These are phyloP conservation scores for Aphanomyces stellatus DNA, from an alignment of 352 stramenopile species.

Conservation along the genomic window DNA sequence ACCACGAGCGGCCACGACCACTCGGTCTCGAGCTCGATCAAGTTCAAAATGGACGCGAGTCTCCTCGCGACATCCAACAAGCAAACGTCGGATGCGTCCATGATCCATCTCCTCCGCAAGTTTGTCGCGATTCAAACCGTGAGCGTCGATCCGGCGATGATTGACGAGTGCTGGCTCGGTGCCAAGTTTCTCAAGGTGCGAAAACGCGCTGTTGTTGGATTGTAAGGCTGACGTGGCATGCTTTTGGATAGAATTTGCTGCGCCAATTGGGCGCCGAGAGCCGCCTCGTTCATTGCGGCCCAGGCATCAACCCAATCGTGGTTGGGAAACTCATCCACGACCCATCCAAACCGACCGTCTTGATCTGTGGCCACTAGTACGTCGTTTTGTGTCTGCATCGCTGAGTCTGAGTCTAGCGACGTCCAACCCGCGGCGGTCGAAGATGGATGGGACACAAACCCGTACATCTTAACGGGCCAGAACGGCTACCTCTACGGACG, in stretches of 20 bases:
- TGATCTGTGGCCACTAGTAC: conserved; percentile 22
- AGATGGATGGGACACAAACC: conserved; percentile 62
- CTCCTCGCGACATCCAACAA: conserved; percentile 13
- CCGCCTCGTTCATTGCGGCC: conserved; percentile 16
- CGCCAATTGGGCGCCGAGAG: conserved; percentile 15
- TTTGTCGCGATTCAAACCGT: conserved; percentile 19
- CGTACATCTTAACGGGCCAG: conserved; percentile 49
- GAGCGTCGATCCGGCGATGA: conserved; percentile 8
- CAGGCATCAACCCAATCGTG: conserved; percentile 18
- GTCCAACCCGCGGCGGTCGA: conserved; percentile 49
- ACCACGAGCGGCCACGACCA: background rate
- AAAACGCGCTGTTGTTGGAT: background rate
- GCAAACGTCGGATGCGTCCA: conserved; percentile 16
- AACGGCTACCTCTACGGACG: conserved; percentile 59
- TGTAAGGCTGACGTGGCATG: no score
- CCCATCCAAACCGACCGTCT: conserved; percentile 14
- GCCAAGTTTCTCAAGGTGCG: conserved; percentile 21
- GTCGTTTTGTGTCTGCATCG: background rate
- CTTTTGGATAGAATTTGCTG: conserved; percentile 17
- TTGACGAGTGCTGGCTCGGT: conserved; percentile 18
- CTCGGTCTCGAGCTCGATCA: background rate
- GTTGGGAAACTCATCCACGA: conserved; percentile 17
- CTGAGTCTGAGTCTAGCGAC: conserved; percentile 25
- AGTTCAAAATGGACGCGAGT: conserved; percentile 12
- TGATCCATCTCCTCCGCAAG: conserved; percentile 18